A percentile compares a stretch with the other conserved stretches of the same genome.
These are phyloP conservation scores for Xerocomus minutiporus DNA, from an alignment of 1,284 basidiomycete species.

Conservation along the genomic window DNA sequence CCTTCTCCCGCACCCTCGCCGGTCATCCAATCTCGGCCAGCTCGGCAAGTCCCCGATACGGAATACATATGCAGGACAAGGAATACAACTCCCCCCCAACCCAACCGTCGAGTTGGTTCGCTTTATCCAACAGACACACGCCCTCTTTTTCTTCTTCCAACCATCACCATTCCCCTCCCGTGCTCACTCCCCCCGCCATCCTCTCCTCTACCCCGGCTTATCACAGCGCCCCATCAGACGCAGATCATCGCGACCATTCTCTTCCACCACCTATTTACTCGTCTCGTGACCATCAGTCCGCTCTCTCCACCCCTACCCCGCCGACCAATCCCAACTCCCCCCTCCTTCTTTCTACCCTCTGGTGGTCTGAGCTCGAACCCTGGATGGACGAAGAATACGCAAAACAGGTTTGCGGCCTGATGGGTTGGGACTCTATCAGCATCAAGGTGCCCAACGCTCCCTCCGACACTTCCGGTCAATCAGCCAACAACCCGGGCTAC, in stretches of 20 bases:
- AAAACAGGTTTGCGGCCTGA: conserved; percentile 72
- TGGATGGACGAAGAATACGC: conserved; percentile 93
- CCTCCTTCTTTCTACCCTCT: conserved; percentile 54
- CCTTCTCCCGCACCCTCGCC: conserved; percentile 11
- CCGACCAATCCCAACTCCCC: conserved; percentile 27
- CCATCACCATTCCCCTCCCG: conserved; percentile 31
- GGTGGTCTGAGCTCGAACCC: conserved; percentile 79
- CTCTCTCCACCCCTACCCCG: conserved; percentile 25
- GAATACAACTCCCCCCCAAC: conserved; percentile 27
- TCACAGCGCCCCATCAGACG: conserved; percentile 27
- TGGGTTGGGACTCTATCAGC: conserved; percentile 72
- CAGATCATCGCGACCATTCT: conserved; percentile 39
- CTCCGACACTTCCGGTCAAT: conserved; percentile 56
- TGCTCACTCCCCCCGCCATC: conserved; percentile 18
- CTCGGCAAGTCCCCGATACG: conserved; percentile 33
- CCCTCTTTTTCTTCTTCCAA: conserved; percentile 29
- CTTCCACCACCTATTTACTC: conserved; percentile 27
- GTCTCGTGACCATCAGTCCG: conserved; percentile 18
- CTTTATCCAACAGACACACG: conserved; percentile 46
- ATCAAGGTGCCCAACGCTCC: conserved; percentile 68
- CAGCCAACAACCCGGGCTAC: conserved; percentile 77
- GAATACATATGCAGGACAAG: conserved; percentile 35
- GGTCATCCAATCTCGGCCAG: conserved; percentile 13
- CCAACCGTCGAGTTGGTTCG: conserved; percentile 27
- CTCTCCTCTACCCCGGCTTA: conserved; percentile 14